Percentiles rank a stretch among this genome's conserved stretches.
phyloP scores from a whole-genome alignment of 2,329 filamentous ascomycete species.

The Westerdykella aurantiaca region DNA sequence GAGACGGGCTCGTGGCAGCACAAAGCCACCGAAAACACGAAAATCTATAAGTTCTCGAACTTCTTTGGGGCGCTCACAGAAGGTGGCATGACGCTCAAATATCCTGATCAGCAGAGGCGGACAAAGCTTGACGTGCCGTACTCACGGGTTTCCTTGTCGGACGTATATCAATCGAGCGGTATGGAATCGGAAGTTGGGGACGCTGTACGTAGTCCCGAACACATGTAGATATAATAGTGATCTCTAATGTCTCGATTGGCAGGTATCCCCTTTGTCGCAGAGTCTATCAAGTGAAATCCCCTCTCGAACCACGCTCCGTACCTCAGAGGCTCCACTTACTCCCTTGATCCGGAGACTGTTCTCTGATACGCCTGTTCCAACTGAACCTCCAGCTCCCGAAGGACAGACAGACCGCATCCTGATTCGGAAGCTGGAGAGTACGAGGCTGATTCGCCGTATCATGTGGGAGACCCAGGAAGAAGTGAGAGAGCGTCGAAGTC shows the following conservation, averaged over 20 bases:
- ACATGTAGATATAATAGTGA: neutral
- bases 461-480: no score
- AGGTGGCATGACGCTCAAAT: slow-evolving; percentile 41
- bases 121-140: slow-evolving; percentile 49
- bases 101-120: neutral
- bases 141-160: slow-evolving; percentile 27
- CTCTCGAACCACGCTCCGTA: neutral
- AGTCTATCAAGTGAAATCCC: neutral
- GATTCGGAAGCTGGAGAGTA: no score
- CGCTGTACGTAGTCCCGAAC: neutral
- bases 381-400: no score
- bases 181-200: neutral
- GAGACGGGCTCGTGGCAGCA: slow-evolving; percentile 19
- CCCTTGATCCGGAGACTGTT: no score
- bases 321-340: neutral
- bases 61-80: slow-evolving; percentile 61
- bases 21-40: slow-evolving; percentile 3
- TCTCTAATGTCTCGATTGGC: no score
- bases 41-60: slow-evolving; percentile 18
- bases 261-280: neutral
- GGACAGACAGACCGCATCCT: no score
- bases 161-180: neutral
- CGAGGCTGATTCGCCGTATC: no score
- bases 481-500: no score
- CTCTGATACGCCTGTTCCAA: no score